Percentiles rank a stretch among this genome's conserved stretches.
Conservation (phyloP, 2,329 filamentous ascomycete genomes). For the Pseudocercospora ulei region DNA sequence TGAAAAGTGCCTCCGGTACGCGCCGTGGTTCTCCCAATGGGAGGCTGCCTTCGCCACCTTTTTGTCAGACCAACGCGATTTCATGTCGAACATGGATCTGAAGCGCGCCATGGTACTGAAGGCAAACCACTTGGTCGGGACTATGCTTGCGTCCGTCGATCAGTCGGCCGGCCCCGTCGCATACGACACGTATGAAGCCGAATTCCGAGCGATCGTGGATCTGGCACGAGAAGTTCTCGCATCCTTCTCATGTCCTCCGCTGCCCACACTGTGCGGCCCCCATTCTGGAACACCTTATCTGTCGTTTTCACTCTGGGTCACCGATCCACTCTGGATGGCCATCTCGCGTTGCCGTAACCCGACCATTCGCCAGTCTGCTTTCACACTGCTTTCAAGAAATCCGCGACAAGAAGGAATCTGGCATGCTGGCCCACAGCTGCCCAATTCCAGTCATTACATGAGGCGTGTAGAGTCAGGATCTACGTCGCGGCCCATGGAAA, state of each 20-base stretch:
- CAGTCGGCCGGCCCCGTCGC: conserved; percentile 29
- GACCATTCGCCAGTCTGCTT: conserved; percentile 30
- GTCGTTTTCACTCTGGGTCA: conserved; percentile 32
- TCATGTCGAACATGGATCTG: conserved; percentile 29
- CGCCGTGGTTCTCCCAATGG: conserved; percentile 31
- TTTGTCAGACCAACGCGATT: conserved; percentile 24
- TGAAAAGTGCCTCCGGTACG: conserved; percentile 30
- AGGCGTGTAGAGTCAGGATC: conserved; percentile 20
- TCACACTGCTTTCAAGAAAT: conserved; percentile 30
- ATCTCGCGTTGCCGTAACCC: conserved; percentile 31
- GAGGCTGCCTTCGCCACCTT: conserved; percentile 28
- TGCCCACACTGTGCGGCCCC: conserved; percentile 28
- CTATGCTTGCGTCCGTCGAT: conserved; percentile 31
- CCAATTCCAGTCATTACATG: conserved; percentile 26
- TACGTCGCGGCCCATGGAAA: conserved; percentile 15
- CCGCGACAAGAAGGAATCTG: conserved; percentile 32
- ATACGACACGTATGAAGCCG: conserved; percentile 30
- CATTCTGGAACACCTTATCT: conserved; percentile 30
- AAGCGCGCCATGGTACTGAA: conserved; percentile 34
- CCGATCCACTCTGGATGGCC: conserved; percentile 33
- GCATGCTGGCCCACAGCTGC: conserved; percentile 30
- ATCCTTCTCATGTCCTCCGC: conserved; percentile 30
- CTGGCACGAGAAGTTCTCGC: conserved; percentile 31
- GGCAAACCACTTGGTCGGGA: conserved; percentile 31
- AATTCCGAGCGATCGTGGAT: conserved; percentile 33